Conservation (phyloP, 2,329 filamentous ascomycete species). For the Hymenoscyphus salicellus region DNA sequence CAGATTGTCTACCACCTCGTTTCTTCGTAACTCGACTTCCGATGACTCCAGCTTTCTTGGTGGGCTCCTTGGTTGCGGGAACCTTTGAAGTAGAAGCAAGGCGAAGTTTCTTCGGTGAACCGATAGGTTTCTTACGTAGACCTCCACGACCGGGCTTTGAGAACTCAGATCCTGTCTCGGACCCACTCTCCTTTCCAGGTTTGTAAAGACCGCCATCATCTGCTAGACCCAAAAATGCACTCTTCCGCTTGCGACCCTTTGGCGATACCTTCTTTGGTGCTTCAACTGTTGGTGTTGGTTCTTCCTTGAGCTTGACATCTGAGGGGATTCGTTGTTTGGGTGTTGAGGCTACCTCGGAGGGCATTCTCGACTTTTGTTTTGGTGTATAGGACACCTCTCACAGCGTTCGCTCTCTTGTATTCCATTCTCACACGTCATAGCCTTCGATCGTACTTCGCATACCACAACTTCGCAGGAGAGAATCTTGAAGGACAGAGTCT, state of each 20-base stretch:
- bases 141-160: conserved; percentile 11
- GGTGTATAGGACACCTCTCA: no score
- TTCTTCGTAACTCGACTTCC: not conserved
- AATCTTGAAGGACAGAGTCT: not conserved
- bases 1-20: not conserved
- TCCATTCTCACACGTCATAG: no score
- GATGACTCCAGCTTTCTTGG: not conserved
- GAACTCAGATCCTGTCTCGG: conserved; percentile 22
- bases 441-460: not conserved
- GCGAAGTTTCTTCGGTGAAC: conserved; percentile 24
- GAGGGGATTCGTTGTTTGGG: conserved; percentile 5
- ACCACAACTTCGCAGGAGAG: conserved; percentile 1
- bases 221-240: conserved; percentile 17
- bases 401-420: no score
- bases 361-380: not conserved
- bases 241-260: conserved; percentile 25
- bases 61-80: not conserved
- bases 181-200: conserved; percentile 18
- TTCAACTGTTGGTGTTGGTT: conserved; percentile 11
- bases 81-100: conserved; percentile 9
- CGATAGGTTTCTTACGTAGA: conserved; percentile 14
- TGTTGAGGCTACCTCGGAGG: not conserved
- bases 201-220: conserved; percentile 26
- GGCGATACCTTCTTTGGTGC: conserved; percentile 8
- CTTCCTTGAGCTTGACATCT: conserved; percentile 8